These are phyloP conservation scores for grape (Vitis vinifera) DNA, from an alignment of 164 flowering plant species.

Conservation along the genomic window ASM3070453v1 NC_081822.1:7145501-7146000, in stretches of 20 bases:
- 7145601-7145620: slow-evolving; percentile 5
- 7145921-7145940: neutral
- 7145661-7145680: slow-evolving; percentile 92
- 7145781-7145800: slow-evolving; percentile 98
- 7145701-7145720: slow-evolving; percentile 96
- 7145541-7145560: slow-evolving; percentile 96
- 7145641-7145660: slow-evolving; percentile 4
- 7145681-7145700: slow-evolving; percentile 93
- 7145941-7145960: neutral
- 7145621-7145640: neutral
- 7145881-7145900: neutral
- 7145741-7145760: slow-evolving; percentile 92
- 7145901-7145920: neutral
- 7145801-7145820: slow-evolving; percentile 53
- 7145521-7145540: slow-evolving; percentile 98
- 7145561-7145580: slow-evolving; percentile 97
- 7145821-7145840: neutral
- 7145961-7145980: neutral
- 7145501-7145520: slow-evolving; percentile 95
- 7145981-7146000: slow-evolving; percentile 91
- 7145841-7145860: neutral
- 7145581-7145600: slow-evolving; percentile 60
- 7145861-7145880: neutral
- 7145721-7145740: slow-evolving; percentile 96
- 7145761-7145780: slow-evolving; percentile 95